Percentiles rank a stretch among this genome's conserved stretches.
These are phyloP conservation scores for Ramaria rubella DNA, from an alignment of 768 basidiomycete species.

Conservation along the genomic window DNA sequence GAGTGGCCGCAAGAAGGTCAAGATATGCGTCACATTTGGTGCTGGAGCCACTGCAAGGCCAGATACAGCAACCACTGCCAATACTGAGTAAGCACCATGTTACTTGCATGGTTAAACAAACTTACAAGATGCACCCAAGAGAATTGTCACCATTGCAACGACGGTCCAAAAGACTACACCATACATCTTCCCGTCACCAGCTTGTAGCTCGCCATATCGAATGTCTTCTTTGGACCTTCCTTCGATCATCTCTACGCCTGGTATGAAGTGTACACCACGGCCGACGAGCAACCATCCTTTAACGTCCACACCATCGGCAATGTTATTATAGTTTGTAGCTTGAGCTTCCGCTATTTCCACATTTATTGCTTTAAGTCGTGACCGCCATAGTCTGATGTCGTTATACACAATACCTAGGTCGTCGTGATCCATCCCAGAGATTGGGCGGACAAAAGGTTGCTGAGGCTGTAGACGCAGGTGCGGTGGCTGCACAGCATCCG, in stretches of 20 bases:
- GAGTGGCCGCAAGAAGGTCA: slow-evolving; percentile 56
- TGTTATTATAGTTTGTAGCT: slow-evolving; percentile 58
- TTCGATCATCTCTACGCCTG: slow-evolving; percentile 62
- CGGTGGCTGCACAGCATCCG: slow-evolving; percentile 45
- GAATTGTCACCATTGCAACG: slow-evolving; percentile 40
- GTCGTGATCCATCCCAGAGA: slow-evolving; percentile 61
- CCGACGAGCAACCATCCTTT: slow-evolving; percentile 79
- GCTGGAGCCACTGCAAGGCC: slow-evolving; percentile 63
- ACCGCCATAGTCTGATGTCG: slow-evolving; percentile 65
- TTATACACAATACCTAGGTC: slow-evolving; percentile 59
- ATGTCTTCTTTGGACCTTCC: slow-evolving; percentile 80
- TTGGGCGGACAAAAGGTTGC: slow-evolving; percentile 70
- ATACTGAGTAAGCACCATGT: no score
- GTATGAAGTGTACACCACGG: slow-evolving; percentile 54
- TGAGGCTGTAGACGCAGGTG: slow-evolving; percentile 63
- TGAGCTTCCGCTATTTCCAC: slow-evolving; percentile 66
- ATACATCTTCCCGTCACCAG: slow-evolving; percentile 43
- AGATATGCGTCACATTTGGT: slow-evolving; percentile 65
- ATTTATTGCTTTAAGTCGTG: slow-evolving; percentile 66
- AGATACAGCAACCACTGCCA: slow-evolving; percentile 59
- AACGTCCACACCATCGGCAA: slow-evolving; percentile 60
- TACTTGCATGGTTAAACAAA: slow-evolving; percentile 18
- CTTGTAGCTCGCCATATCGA: slow-evolving; percentile 70
- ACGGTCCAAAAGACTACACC: slow-evolving; percentile 51
- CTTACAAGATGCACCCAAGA: slow-evolving; percentile 59